These are phyloP conservation scores for Marsdenia floribunda DNA, from an alignment of 257 asterid genomes.

Conservation along the genomic window DNA sequence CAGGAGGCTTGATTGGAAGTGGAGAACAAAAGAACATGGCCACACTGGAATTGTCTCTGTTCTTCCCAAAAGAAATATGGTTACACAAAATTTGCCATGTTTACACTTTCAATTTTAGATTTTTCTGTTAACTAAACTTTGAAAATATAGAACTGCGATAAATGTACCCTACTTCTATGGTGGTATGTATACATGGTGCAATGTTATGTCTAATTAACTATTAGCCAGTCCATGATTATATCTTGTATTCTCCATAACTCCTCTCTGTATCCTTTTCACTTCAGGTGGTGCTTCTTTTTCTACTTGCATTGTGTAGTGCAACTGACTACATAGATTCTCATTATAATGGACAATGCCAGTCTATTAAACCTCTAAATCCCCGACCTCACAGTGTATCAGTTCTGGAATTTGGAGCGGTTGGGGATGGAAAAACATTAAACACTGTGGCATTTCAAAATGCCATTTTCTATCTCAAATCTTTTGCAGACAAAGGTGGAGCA, in stretches of 20 bases:
- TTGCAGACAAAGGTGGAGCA: slow-evolving; percentile 96
- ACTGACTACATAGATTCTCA: slow-evolving; percentile 21
- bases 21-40: not conserved
- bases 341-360: slow-evolving; percentile 63
- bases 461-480: slow-evolving; percentile 88
- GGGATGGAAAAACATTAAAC: slow-evolving; percentile 81
- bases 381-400: slow-evolving; percentile 98
- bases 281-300: slow-evolving; percentile 65
- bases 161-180: no score
- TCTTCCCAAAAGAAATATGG: not conserved
- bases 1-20: not conserved
- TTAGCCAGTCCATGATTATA: not conserved
- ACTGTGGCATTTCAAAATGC: slow-evolving; percentile 97
- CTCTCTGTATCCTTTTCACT: slow-evolving; percentile 16
- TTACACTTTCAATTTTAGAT: not conserved
- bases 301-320: slow-evolving; percentile 39
- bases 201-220: not conserved
- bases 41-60: not conserved
- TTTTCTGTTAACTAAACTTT: not conserved
- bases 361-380: slow-evolving; percentile 60
- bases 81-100: not conserved
- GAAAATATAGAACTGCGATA: not conserved
- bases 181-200: not conserved
- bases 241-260: slow-evolving; percentile 11
- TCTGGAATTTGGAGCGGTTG: slow-evolving; percentile 88